These are phyloP conservation scores for Physcomitrium patens DNA, from an alignment of 225 moss, liverwort and hornwort species.

Conservation along the genomic window DNA sequence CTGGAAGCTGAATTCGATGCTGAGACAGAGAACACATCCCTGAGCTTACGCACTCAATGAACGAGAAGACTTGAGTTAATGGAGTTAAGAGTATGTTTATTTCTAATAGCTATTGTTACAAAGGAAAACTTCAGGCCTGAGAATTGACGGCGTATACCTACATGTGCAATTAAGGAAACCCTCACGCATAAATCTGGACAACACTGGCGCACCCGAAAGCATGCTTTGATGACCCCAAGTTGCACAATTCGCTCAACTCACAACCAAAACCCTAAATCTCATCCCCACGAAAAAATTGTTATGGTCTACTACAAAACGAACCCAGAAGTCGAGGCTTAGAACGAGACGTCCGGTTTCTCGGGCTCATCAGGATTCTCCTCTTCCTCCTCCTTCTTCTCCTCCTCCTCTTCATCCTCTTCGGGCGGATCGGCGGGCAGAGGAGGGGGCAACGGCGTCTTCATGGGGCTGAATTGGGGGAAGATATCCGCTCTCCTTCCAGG, in stretches of 20 bases:
- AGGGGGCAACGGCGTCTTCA: conserved; percentile 95
- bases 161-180: conserved; percentile 30
- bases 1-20: too few relatives aligned
- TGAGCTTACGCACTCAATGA: too few relatives aligned
- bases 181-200: conserved; percentile 32
- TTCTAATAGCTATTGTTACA: conserved; percentile 14
- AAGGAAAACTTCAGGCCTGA: background rate
- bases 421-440: conserved; percentile 90
- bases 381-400: conserved; percentile 87
- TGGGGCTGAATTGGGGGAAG: conserved; percentile 96
- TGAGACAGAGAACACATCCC: too few relatives aligned
- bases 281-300: too few relatives aligned
- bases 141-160: background rate
- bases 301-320: background rate
- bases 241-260: conserved; percentile 13
- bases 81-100: background rate
- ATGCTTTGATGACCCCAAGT: conserved; percentile 37
- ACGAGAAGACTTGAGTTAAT: too few relatives aligned
- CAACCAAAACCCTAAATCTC: background rate
- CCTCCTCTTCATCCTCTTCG: conserved; percentile 97
- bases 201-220: background rate
- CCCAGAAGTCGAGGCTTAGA: conserved; percentile 17
- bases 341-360: conserved; percentile 74
- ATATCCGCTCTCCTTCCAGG: conserved; percentile 95
- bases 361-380: conserved; percentile 92